These are phyloP conservation scores for Barnettozyma botsteinii DNA, from an alignment of 805 yeast genomes.

Conservation along the genomic window DNA sequence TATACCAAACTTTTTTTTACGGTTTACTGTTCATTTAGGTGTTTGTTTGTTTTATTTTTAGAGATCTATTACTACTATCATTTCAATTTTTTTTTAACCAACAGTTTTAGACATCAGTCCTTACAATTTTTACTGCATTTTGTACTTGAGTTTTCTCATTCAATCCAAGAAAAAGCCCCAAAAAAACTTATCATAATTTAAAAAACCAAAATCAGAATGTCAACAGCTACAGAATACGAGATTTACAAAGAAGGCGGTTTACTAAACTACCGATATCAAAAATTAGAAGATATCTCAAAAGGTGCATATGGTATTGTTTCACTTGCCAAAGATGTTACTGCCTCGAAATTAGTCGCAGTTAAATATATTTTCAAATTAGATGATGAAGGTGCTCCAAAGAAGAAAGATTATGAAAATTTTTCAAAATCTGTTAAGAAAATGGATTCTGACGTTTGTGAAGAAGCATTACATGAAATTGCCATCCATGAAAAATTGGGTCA, in stretches of 20 bases:
- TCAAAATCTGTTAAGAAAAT: constrained; percentile 31
- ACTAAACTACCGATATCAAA: constrained; percentile 57
- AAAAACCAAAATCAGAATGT: not conserved
- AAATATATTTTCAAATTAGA: constrained; percentile 70
- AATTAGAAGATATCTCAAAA: constrained; percentile 72
- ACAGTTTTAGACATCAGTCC: no score
- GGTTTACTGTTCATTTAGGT: no score
- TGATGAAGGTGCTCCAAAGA: constrained; percentile 28
- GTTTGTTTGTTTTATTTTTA: no score
- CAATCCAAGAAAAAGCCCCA: no score
- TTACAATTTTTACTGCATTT: no score
- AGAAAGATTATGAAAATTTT: constrained; percentile 26
- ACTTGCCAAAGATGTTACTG: constrained; percentile 61
- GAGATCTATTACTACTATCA: no score
- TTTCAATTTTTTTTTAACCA: no score
- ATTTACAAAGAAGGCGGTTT: constrained; percentile 42
- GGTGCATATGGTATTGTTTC: constrained; percentile 94
- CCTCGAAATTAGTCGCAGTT: constrained; percentile 60
- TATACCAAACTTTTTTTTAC: no score
- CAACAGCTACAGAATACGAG: constrained; percentile 28
- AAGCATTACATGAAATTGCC: constrained; percentile 63
- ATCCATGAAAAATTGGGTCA: constrained; percentile 57
- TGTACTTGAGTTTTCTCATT: no score
- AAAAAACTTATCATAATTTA: not conserved
- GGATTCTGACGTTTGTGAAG: constrained; percentile 41